Base-by-base conservation (phyloP, 257 asterid genomes). In the Orobanche coerulescens region DNA sequence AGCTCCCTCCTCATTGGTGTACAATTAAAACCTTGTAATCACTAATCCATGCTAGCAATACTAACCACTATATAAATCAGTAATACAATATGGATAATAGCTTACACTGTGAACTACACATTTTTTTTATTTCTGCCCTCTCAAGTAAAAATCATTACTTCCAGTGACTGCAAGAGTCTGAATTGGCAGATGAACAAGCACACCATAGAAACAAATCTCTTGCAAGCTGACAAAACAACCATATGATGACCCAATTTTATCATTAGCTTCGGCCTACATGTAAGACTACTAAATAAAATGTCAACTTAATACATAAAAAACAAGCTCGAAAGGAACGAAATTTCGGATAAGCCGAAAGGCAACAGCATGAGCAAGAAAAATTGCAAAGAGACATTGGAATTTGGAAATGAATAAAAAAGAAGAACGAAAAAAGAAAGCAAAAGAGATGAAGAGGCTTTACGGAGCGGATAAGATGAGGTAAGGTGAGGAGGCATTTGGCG, bases 401-500 rank as follows among this genome's bases (percentile, higher is more conserved):
- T 42, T 10, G 13, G 20, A 30, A 43, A 44, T 25, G 13, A 37
- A 13, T 24, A n/a, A 71, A 22, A 10, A 16, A 1, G 12, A n/a
- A 3, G 11, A 10, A 26, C 30, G 13, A 31, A 2, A 42, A 9
- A 53, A 58, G 23, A 42, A 42, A 42, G 48, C 2, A 42, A 6
- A 42, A 42, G 31, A 53, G 7, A 1, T 15, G 6, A 10, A 37
- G 55, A 52, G 26, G 61, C 58, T 19, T n/a, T 78, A 89, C 97
- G 61, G 75, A 33, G 40, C 94, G 97, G 63, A 89, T 76, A 64
- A 86, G 95, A 66, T 89, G 94, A 58, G 96, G 87, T 20, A 88
- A 82, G 25, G 82, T 81, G 64, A 86, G 79, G 64, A 89, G 85
- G 67, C 97, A 89, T 73, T 86, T 86, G 66, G 95, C 97, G 67